Evolutionary conservation across 2,329 filamentous ascomycete species (phyloP).

Genomic region (Erysiphe neolycopersici): DNA sequence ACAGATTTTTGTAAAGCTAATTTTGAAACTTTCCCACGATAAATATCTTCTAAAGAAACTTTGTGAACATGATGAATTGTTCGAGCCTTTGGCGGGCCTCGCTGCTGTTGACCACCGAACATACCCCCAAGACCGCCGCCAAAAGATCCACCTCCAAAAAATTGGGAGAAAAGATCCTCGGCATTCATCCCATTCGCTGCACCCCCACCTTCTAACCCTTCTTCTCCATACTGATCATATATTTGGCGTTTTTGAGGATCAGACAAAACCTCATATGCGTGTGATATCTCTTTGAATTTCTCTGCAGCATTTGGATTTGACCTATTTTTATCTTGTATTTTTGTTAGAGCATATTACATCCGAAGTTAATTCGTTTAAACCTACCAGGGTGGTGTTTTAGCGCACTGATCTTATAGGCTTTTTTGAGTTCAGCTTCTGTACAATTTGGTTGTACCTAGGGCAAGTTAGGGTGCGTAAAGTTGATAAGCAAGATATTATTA

Average conservation of each 20-base stretch:
- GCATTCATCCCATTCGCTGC: constrained; percentile 68
- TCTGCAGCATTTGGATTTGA: constrained; percentile 81
- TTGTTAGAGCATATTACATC: neutral
- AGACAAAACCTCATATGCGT: constrained; percentile 85
- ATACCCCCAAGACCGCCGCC: constrained; percentile 46
- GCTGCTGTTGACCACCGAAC: constrained; percentile 57
- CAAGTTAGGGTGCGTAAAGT: neutral
- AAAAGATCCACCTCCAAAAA: constrained; percentile 51
- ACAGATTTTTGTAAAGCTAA: constrained; percentile 90
- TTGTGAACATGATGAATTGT: constrained; percentile 98
- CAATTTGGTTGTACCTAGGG: constrained; percentile 48
- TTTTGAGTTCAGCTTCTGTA: constrained; percentile 69
- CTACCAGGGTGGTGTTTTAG: constrained; percentile 65
- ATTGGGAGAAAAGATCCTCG: constrained; percentile 88
- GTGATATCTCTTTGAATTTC: constrained; percentile 94
- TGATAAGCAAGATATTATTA: constrained; percentile 19
- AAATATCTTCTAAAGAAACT: constrained; percentile 91
- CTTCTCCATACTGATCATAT: constrained; percentile 96
- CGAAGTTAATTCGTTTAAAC: constrained; percentile 12
- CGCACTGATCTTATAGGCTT: constrained; percentile 63
- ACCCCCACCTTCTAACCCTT: constrained; percentile 73
- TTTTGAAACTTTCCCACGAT: constrained; percentile 94
- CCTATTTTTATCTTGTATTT: constrained; percentile 61
- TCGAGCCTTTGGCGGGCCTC: constrained; percentile 64
- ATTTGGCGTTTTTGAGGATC: constrained; percentile 74